A percentile compares a stretch with the other conserved stretches of the same genome.
Evolutionary conservation across 768 basidiomycete species (phyloP).

Genomic region (Boletus rubroflammeus): DNA sequence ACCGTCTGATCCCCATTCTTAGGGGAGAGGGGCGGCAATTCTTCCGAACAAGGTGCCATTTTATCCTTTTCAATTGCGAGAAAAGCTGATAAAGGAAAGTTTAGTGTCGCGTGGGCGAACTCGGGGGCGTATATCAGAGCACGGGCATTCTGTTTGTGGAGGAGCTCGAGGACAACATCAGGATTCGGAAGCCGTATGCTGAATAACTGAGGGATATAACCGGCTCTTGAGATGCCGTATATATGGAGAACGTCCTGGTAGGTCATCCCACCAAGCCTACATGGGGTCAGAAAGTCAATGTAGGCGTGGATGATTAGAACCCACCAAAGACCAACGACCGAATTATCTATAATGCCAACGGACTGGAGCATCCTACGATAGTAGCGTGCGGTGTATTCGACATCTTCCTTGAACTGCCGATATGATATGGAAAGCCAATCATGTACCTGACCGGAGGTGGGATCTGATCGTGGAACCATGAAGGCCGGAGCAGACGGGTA

Average conservation of each 20-base stretch:
- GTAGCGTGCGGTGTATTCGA: conserved; percentile 61
- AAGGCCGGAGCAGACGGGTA: conserved; percentile 55
- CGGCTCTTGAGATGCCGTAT: conserved; percentile 71
- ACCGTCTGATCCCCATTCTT: conserved; percentile 41
- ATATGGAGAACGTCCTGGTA: conserved; percentile 71
- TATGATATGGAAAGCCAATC: conserved; percentile 65
- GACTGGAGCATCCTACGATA: conserved; percentile 52
- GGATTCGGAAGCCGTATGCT: conserved; percentile 75
- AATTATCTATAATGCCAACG: conserved; percentile 46
- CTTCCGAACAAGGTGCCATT: conserved; percentile 35
- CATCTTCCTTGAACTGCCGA: conserved; percentile 57
- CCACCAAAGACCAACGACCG: conserved; percentile 73
- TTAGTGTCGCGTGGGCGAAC: conserved; percentile 42
- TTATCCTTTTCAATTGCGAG: conserved; percentile 40
- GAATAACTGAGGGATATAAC: conserved; percentile 75
- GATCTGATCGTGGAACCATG: conserved; percentile 50
- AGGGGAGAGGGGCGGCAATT: conserved; percentile 43
- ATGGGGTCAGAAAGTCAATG: conserved; percentile 10
- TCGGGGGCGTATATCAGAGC: conserved; percentile 64
- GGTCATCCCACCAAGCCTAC: conserved; percentile 69
- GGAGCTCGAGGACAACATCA: conserved; percentile 64
- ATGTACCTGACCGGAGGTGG: conserved; percentile 40
- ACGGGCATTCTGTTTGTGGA: conserved; percentile 56
- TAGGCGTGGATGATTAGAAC: conserved; percentile 20
- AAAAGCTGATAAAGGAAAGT: conserved; percentile 49